Conservation (phyloP, 129 eudicot genomes). For the Flaveria sonorensis region DNA sequence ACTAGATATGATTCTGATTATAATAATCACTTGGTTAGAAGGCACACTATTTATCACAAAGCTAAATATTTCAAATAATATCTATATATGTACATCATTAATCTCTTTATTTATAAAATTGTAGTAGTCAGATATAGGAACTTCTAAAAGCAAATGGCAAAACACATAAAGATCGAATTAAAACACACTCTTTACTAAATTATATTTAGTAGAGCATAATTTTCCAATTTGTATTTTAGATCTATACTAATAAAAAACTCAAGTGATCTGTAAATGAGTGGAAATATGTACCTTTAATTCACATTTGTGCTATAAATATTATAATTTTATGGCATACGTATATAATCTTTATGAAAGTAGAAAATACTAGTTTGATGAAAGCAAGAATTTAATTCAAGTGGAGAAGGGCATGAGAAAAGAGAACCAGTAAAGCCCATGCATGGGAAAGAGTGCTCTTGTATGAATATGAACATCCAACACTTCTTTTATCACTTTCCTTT, state of each 20-base stretch:
- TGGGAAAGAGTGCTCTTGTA: constrained; percentile 63
- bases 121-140: neutral
- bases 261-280: neutral
- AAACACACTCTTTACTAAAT: neutral
- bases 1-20: too few species aligned
- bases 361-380: constrained; percentile 23
- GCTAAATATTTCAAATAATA: neutral
- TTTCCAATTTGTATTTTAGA: neutral
- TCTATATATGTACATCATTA: neutral
- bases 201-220: neutral
- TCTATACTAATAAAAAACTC: neutral
- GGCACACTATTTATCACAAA: too few species aligned
- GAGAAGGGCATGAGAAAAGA: constrained; percentile 33
- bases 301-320: neutral
- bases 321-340: neutral
- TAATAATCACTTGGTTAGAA: too few species aligned
- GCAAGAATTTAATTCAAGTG: constrained; percentile 15
- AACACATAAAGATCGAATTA: neutral
- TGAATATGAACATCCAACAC: constrained; percentile 25
- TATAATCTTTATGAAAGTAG: constrained; percentile 19
- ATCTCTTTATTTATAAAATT: neutral
- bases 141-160: neutral
- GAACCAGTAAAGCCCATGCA: constrained; percentile 47
- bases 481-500: constrained; percentile 31
- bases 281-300: neutral